A percentile compares a stretch with the other conserved stretches of the same genome.
These are phyloP conservation scores for Chrysanthemum lavandulifolium DNA, from an alignment of 129 eudicot species.

Conservation along the genomic window DNA sequence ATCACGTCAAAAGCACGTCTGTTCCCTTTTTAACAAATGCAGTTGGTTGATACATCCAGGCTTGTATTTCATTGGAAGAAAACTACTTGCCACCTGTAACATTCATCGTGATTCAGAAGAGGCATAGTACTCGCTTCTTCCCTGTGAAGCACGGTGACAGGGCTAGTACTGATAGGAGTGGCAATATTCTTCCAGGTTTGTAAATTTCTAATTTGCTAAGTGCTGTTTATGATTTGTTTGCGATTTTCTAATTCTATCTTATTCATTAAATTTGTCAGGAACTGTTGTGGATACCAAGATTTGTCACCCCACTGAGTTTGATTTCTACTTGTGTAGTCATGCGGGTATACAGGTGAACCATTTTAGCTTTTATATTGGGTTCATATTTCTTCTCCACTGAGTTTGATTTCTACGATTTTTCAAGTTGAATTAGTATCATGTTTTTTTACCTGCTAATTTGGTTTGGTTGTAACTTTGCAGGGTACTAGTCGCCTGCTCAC, in stretches of 20 bases:
- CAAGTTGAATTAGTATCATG: too few species aligned
- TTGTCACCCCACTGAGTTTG: slow-evolving; percentile 77
- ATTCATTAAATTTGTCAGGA: slow-evolving; percentile 35
- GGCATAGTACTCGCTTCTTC: slow-evolving; percentile 88
- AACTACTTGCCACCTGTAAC: slow-evolving; percentile 63
- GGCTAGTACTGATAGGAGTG: slow-evolving; percentile 60
- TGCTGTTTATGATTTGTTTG: background rate
- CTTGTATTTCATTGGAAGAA: slow-evolving; percentile 63
- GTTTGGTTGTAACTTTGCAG: slow-evolving; percentile 24
- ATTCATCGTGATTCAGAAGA: slow-evolving; percentile 80
- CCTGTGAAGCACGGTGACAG: slow-evolving; percentile 46
- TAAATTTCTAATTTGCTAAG: background rate
- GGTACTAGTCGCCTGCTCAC: slow-evolving; percentile 84
- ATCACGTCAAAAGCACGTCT: background rate
- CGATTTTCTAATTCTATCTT: background rate
- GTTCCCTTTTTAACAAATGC: background rate
- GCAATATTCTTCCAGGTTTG: slow-evolving; percentile 82
- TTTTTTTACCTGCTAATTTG: background rate
- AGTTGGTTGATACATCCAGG: slow-evolving; percentile 37
- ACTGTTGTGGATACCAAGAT: slow-evolving; percentile 74
- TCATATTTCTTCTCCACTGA: background rate
- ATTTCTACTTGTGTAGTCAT: slow-evolving; percentile 82
- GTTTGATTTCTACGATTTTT: too few species aligned
- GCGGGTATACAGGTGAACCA: slow-evolving; percentile 78
- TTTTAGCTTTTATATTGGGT: background rate